Percentiles rank a stretch among this genome's conserved stretches.
These are phyloP conservation scores for Fusarium redolens DNA, from an alignment of 2,329 filamentous ascomycete genomes.

Conservation along the genomic window DNA sequence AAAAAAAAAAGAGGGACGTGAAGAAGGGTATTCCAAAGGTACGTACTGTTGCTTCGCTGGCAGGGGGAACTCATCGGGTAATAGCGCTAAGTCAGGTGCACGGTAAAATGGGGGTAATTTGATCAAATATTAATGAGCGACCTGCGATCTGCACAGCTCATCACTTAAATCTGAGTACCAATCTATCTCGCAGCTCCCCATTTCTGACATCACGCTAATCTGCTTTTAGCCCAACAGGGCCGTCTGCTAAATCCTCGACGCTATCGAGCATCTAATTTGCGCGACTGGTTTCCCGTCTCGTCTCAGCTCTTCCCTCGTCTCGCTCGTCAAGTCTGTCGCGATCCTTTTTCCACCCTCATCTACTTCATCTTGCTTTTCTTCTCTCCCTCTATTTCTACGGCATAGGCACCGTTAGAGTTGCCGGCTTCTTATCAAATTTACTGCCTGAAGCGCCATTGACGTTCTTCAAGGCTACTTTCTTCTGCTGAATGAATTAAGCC, in stretches of 20 bases:
- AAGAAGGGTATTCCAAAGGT: constrained; percentile 14
- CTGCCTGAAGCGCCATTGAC: constrained; percentile 28
- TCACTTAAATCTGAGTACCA: constrained; percentile 16
- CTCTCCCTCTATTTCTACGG: constrained; percentile 31
- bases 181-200: constrained; percentile 45
- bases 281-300: constrained; percentile 44
- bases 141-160: not conserved
- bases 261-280: constrained; percentile 48
- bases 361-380: constrained; percentile 32
- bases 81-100: constrained; percentile 39
- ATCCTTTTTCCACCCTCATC: constrained; percentile 43
- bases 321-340: constrained; percentile 41
- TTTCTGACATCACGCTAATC: constrained; percentile 28
- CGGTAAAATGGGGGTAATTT: constrained; percentile 38
- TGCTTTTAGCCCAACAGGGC: constrained; percentile 37
- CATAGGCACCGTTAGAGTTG: constrained; percentile 27
- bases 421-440: constrained; percentile 14
- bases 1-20: not conserved
- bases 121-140: constrained; percentile 26
- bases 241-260: constrained; percentile 43
- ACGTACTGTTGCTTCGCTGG: constrained; percentile 24
- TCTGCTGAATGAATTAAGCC: constrained; percentile 38
- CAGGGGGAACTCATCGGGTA: constrained; percentile 30
- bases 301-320: constrained; percentile 42
- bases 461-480: constrained; percentile 16